A percentile compares a stretch with the other conserved stretches of the same genome.
Conservation (phyloP, 192 early-diverging fungal genomes). For the Lobosporangium transversale region DNA sequence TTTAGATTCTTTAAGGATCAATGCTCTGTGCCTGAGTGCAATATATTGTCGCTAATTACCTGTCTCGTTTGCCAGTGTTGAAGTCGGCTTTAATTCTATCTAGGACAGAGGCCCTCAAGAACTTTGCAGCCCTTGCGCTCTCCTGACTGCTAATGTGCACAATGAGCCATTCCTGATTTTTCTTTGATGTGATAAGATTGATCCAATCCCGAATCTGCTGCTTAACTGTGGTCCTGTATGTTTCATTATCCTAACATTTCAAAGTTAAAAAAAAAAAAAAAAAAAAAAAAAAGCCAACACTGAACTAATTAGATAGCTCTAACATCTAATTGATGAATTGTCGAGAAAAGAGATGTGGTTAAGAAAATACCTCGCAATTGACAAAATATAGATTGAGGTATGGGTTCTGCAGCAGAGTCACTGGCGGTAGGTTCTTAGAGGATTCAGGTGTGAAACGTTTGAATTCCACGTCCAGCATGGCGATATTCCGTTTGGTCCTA, state of each 20-base stretch:
- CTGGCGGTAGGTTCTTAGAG: conserved; percentile 53
- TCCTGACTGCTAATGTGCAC: conserved; percentile 73
- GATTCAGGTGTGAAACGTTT: conserved; percentile 58
- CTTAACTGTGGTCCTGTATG: conserved; percentile 71
- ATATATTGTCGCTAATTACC: conserved; percentile 40
- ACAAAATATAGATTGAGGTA: conserved; percentile 87
- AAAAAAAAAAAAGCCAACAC: too few species aligned
- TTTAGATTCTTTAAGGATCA: too few species aligned
- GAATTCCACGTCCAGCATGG: conserved; percentile 67
- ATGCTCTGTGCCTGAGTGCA: too few species aligned
- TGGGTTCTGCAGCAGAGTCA: conserved; percentile 61
- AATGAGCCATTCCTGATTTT: conserved; percentile 93
- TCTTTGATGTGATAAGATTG: conserved; percentile 73
- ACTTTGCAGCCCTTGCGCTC: conserved; percentile 59
- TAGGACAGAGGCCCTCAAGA: conserved; percentile 76
- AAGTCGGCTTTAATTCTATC: conserved; percentile 93
- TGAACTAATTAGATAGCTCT: too few species aligned
- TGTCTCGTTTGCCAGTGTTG: conserved; percentile 69
- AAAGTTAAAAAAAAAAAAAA: too few species aligned
- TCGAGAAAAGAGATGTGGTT: too few species aligned
- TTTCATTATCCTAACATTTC: conserved; percentile 81
- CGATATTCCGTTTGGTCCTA: conserved; percentile 68
- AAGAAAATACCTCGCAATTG: conserved; percentile 76
- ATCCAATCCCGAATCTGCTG: conserved; percentile 84
- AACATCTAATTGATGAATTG: too few species aligned